phyloP scores from a whole-genome alignment of 2,329 filamentous ascomycete species.

The Didymella arachidicola region DNA sequence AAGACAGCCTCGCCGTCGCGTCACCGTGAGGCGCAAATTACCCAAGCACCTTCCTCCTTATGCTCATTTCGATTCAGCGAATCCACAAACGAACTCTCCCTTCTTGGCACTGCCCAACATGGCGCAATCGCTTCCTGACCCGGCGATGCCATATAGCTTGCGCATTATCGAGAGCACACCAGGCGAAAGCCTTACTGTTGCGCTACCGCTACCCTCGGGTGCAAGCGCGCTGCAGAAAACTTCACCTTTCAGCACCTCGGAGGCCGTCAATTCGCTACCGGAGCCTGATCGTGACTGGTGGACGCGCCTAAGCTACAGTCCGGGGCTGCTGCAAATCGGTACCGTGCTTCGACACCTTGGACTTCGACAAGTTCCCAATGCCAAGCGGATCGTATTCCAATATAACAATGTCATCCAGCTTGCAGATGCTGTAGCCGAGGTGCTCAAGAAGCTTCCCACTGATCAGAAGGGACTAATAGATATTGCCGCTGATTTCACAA shows the following conservation, averaged over 20 bases:
- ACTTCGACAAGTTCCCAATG: conserved; percentile 11
- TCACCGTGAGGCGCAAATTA: background rate
- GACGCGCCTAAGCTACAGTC: background rate
- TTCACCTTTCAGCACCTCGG: background rate
- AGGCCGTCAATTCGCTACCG: background rate
- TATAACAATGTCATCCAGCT: background rate
- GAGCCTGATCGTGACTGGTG: conserved; percentile 8
- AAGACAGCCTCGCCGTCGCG: conserved; percentile 5
- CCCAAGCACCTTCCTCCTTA: background rate
- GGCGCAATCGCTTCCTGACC: background rate
- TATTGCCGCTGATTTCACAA: background rate
- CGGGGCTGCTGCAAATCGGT: conserved; percentile 1
- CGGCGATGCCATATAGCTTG: background rate
- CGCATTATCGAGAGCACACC: background rate
- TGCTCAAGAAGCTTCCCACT: background rate
- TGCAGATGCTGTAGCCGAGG: conserved; percentile 7
- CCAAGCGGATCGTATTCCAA: conserved; percentile 1
- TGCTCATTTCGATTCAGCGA: background rate
- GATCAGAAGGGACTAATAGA: conserved; percentile 4
- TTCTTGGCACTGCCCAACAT: background rate
- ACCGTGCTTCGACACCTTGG: conserved; percentile 9
- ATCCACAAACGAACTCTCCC: background rate
- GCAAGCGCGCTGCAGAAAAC: background rate
- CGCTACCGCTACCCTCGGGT: conserved; percentile 1
- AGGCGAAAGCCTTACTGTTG: conserved; percentile 9